Evolutionary conservation across 768 basidiomycete species (phyloP).

Genomic region (Coprinellus micaceus): DNA sequence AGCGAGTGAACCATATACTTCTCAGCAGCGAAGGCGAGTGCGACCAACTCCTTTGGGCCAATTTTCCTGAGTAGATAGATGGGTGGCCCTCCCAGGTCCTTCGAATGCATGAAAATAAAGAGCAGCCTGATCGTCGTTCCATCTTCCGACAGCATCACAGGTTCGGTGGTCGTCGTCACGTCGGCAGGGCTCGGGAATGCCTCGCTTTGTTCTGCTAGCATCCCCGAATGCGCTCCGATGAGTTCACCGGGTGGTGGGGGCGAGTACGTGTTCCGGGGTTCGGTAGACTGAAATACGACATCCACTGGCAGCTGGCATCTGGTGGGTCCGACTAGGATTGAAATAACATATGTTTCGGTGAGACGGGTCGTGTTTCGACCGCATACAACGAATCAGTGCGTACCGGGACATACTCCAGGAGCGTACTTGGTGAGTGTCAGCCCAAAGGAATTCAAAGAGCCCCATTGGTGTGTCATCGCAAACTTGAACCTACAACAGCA

Average conservation of each 20-base stretch:
- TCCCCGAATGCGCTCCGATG: neutral
- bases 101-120: neutral
- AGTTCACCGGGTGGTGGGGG: neutral
- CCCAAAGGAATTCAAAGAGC: too few relatives aligned
- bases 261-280: neutral
- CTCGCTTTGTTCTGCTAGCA: neutral
- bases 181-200: neutral
- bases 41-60: neutral
- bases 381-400: neutral
- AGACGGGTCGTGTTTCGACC: neutral
- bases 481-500: too few relatives aligned
- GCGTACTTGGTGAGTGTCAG: too few relatives aligned
- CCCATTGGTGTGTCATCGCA: too few relatives aligned
- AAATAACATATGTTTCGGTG: neutral
- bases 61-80: neutral
- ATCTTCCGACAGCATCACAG: neutral
- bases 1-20: neutral
- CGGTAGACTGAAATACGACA: neutral
- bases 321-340: neutral
- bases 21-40: neutral
- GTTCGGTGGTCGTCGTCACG: neutral
- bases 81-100: neutral
- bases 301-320: neutral
- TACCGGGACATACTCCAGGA: neutral
- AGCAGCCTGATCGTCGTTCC: neutral